These are phyloP conservation scores for Backusella tuberculispora DNA, from an alignment of 192 early-diverging fungal genomes.

Conservation along the genomic window DNA sequence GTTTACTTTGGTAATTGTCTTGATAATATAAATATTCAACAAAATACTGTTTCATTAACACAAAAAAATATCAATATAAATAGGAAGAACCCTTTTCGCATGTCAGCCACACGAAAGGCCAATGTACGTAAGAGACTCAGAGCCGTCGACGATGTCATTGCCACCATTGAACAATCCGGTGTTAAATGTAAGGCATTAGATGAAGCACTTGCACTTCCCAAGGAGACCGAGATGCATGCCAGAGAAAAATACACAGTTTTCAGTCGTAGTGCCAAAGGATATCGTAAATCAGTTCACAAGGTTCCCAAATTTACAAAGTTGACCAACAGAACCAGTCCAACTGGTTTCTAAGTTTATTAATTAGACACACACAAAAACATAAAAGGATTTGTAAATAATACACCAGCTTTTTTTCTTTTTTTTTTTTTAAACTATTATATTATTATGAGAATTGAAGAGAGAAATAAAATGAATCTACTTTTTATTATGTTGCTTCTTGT, in stretches of 20 bases:
- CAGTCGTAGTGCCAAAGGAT: slow-evolving; percentile 66
- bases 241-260: slow-evolving; percentile 86
- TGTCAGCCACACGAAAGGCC: slow-evolving; percentile 80
- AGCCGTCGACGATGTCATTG: slow-evolving; percentile 78
- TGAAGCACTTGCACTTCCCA: slow-evolving; percentile 63
- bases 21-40: background rate
- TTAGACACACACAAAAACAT: slow-evolving; percentile 1
- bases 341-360: slow-evolving; percentile 62
- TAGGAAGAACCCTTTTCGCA: slow-evolving; percentile 58
- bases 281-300: slow-evolving; percentile 83
- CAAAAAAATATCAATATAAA: background rate
- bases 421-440: slow-evolving; percentile 17
- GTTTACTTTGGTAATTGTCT: slow-evolving; percentile 54
- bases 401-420: slow-evolving; percentile 11
- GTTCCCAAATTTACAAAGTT: slow-evolving; percentile 87
- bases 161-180: slow-evolving; percentile 68
- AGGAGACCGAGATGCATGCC: slow-evolving; percentile 72
- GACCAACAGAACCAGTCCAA: slow-evolving; percentile 71
- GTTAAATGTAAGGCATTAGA: slow-evolving; percentile 77
- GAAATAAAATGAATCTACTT: slow-evolving; percentile 6
- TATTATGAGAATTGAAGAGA: background rate
- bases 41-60: background rate
- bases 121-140: slow-evolving; percentile 86
- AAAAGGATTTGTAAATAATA: background rate
- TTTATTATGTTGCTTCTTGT: slow-evolving; percentile 23